phyloP scores from a whole-genome alignment of 2,329 filamentous ascomycete genomes.

The Exophiala alcalophila region DNA sequence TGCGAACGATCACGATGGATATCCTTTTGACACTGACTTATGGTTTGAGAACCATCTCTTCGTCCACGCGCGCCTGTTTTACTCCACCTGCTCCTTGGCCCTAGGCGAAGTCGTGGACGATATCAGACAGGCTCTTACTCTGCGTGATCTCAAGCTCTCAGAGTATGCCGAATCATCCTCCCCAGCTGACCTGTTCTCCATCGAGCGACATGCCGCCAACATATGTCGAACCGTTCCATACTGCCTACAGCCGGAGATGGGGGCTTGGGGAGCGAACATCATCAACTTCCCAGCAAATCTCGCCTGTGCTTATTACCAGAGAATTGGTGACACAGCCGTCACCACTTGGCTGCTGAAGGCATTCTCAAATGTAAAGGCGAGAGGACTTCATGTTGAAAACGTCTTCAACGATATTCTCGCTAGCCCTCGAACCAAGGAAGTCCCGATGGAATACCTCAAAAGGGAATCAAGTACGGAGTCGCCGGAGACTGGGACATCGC shows the following conservation, averaged over 20 bases:
- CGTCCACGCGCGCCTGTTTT: conserved; percentile 24
- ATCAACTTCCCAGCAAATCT: conserved; percentile 26
- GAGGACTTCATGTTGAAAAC: conserved; percentile 21
- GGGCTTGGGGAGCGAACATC: conserved; percentile 25
- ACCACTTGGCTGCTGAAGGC: conserved; percentile 20
- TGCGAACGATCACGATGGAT: conserved; percentile 13
- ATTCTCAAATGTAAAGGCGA: conserved; percentile 16
- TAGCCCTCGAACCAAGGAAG: conserved; percentile 6
- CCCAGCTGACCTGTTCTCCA: conserved; percentile 10
- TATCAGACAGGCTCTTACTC: conserved; percentile 14
- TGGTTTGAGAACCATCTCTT: conserved; percentile 28
- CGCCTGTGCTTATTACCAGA: conserved; percentile 21
- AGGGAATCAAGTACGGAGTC: conserved; percentile 17
- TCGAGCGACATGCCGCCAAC: conserved; percentile 18
- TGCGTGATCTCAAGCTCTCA: conserved; percentile 10
- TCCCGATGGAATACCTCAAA: conserved; percentile 6
- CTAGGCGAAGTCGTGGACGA: conserved; percentile 20
- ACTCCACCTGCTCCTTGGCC: conserved; percentile 23
- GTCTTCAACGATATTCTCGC: conserved; percentile 8
- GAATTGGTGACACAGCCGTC: conserved; percentile 11
- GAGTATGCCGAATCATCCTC: conserved; percentile 4
- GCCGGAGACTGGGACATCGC: conserved; percentile 3
- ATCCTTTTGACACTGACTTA: conserved; percentile 26
- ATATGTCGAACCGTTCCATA: conserved; percentile 25
- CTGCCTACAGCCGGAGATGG: conserved; percentile 28